These are phyloP conservation scores for Capsicum baccatum DNA, from an alignment of 257 asterid genomes.

Conservation along the genomic window DNA sequence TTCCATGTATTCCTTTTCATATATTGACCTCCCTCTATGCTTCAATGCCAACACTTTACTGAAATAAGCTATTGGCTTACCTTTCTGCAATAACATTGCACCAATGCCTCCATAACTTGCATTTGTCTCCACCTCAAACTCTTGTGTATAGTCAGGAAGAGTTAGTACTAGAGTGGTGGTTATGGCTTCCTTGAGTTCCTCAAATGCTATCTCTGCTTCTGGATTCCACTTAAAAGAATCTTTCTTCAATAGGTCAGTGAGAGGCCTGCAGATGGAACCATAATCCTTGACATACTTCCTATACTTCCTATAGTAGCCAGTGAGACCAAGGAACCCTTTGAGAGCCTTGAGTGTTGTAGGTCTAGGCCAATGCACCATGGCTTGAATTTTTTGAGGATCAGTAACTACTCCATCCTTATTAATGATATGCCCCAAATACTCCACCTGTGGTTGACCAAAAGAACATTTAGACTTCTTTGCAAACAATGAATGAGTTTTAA, in stretches of 20 bases:
- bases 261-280: not conserved
- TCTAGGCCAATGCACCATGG: not conserved
- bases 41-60: not conserved
- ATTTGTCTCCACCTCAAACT: not conserved
- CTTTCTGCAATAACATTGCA: not conserved
- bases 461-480: no score
- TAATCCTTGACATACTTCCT: not conserved
- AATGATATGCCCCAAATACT: not conserved
- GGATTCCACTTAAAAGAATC: not conserved
- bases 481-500: no score
- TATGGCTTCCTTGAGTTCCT: not conserved
- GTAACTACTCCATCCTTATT: not conserved
- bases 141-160: not conserved
- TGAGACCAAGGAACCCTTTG: not conserved
- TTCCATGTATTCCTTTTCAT: not conserved
- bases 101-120: not conserved
- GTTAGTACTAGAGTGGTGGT: not conserved
- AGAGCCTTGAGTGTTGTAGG: not conserved
- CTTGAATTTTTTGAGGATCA: not conserved
- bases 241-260: not conserved
- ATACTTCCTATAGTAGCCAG: not conserved
- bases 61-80: not conserved
- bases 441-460: no score
- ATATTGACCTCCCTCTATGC: not conserved
- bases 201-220: not conserved